phyloP scores from a whole-genome alignment of 306 rosid species.

The Vigna nakashimae region DNA sequence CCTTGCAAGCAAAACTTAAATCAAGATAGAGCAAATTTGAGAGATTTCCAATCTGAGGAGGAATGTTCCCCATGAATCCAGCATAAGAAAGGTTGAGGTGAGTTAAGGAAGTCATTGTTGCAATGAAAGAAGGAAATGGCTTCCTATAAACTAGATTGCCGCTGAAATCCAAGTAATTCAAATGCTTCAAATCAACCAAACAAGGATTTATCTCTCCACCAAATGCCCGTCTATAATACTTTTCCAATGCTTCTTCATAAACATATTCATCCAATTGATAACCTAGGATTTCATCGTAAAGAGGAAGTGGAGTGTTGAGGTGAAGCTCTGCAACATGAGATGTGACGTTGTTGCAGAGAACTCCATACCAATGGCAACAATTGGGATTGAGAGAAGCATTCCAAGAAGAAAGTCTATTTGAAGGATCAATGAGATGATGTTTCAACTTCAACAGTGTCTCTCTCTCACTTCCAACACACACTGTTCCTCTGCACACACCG shows the following conservation, averaged over 20 bases:
- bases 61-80: neutral
- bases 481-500: neutral
- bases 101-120: slow-evolving; percentile 28
- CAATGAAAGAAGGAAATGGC: slow-evolving; percentile 25
- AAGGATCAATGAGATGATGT: neutral
- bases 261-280: too few species aligned
- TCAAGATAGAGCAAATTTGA: too few species aligned
- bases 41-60: too few species aligned
- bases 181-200: slow-evolving; percentile 38
- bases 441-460: neutral
- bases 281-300: too few species aligned
- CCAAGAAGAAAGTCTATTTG: slow-evolving; percentile 6
- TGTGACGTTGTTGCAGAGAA: neutral
- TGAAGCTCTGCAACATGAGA: neutral
- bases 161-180: slow-evolving; percentile 25
- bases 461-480: neutral
- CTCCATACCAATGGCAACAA: neutral
- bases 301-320: neutral
- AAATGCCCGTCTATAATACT: rapidly evolving
- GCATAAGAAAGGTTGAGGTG: neutral
- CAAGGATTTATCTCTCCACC: slow-evolving; percentile 10
- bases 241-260: too few species aligned
- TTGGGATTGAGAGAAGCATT: neutral
- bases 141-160: neutral
- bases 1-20: neutral